Conservation (phyloP, 805 yeast genomes). For the Ascoidea tarda region DNA sequence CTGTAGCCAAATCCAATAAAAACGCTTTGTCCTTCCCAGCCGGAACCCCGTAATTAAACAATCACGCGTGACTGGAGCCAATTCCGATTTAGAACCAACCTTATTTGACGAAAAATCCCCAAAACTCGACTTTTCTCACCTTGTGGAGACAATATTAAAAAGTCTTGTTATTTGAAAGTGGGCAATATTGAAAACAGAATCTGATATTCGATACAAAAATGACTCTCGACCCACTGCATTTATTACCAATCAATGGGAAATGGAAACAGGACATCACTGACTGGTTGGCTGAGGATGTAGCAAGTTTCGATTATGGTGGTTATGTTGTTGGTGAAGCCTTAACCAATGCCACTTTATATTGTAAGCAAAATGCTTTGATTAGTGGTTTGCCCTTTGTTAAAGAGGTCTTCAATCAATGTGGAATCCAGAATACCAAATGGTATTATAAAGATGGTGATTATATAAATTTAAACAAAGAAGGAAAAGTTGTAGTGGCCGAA, state of each 20-base stretch:
- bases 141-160: too few species aligned
- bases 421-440: slow-evolving; percentile 55
- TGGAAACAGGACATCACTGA: slow-evolving; percentile 73
- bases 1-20: too few species aligned
- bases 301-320: slow-evolving; percentile 91
- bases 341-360: slow-evolving; percentile 64
- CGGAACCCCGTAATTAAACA: too few species aligned
- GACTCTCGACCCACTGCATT: slow-evolving; percentile 16
- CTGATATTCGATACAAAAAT: too few species aligned
- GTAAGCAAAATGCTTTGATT: slow-evolving; percentile 69
- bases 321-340: slow-evolving; percentile 73
- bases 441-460: slow-evolving; percentile 51
- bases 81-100: too few species aligned
- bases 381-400: slow-evolving; percentile 84
- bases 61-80: too few species aligned
- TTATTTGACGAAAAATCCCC: too few species aligned
- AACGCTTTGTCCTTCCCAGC: too few species aligned
- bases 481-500: slow-evolving; percentile 61
- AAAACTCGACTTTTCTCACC: too few species aligned
- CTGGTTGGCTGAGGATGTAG: slow-evolving; percentile 81
- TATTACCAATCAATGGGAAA: slow-evolving; percentile 60
- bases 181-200: too few species aligned
- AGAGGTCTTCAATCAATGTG: slow-evolving; percentile 72
- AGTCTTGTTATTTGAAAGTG: too few species aligned
- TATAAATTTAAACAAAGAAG: slow-evolving; percentile 19